A percentile compares a stretch with the other conserved stretches of the same genome.
These are phyloP conservation scores for Cyclospora cayetanensis DNA, from an alignment of 169 alveolate species.

Conservation along the genomic window DNA sequence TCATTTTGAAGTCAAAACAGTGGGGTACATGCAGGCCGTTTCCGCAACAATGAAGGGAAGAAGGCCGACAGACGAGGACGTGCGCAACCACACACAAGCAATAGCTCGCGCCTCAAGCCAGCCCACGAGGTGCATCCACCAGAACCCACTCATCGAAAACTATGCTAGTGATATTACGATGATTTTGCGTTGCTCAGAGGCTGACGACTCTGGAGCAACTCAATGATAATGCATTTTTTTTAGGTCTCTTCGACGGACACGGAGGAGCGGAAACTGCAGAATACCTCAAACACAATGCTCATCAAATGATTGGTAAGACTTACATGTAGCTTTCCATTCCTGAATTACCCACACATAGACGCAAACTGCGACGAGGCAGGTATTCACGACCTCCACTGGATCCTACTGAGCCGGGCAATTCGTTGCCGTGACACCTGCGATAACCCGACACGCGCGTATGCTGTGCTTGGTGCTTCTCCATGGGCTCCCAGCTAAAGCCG, in stretches of 20 bases:
- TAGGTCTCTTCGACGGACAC: constrained; percentile 25
- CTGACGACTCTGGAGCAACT: background rate
- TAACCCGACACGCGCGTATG: background rate
- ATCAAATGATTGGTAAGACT: background rate
- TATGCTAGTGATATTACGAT: background rate
- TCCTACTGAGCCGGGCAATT: too few species aligned
- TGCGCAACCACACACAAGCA: background rate
- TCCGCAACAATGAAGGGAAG: constrained; percentile 26
- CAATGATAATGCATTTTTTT: background rate
- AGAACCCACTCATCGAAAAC: background rate
- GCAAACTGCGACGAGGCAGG: too few species aligned
- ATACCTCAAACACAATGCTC: background rate
- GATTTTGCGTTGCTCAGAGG: background rate
- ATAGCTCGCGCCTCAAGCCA: too few species aligned
- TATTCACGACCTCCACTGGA: too few species aligned
- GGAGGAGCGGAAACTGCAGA: background rate
- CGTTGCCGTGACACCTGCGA: too few species aligned
- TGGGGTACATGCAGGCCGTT: background rate
- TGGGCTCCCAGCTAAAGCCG: background rate
- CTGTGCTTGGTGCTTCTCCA: background rate
- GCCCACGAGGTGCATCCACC: background rate
- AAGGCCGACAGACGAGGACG: constrained; percentile 37
- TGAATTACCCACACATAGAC: too few species aligned
- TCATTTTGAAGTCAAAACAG: background rate
- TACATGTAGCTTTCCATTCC: too few species aligned